A percentile compares a stretch with the other conserved stretches of the same genome.
phyloP scores from a whole-genome alignment of 2,329 filamentous ascomycete species.

The Talaromyces islandicus region DNA sequence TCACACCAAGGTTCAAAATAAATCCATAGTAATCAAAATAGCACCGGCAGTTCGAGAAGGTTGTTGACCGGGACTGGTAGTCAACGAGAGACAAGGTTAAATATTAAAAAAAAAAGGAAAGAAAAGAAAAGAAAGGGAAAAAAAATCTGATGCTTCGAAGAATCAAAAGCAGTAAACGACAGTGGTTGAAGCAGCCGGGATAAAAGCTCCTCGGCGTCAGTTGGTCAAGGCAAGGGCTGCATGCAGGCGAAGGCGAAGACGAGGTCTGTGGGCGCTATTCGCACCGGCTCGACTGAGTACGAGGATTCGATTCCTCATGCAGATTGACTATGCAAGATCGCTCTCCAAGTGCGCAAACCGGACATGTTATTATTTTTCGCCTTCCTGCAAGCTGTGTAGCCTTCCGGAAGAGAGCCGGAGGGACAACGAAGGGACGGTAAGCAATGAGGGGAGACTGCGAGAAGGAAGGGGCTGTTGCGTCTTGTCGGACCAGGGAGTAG shows the following conservation, averaged over 20 bases:
- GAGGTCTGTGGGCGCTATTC: not conserved
- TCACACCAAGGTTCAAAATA: not conserved
- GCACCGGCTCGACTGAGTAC: not conserved
- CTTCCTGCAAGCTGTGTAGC: not conserved
- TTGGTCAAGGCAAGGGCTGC: not conserved
- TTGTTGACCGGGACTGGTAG: not conserved
- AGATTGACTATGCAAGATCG: not conserved
- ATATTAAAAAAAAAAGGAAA: not conserved
- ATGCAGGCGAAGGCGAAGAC: not conserved
- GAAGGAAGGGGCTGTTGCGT: not conserved
- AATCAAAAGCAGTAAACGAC: not conserved
- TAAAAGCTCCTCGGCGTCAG: not conserved
- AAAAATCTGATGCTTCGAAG: not conserved
- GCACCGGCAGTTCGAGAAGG: not conserved
- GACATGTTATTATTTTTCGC: not conserved
- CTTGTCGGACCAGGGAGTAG: not conserved
- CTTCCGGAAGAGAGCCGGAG: too few species aligned
- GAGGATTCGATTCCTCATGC: not conserved
- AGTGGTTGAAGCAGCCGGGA: not conserved
- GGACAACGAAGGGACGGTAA: not conserved
- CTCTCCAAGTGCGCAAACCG: not conserved
- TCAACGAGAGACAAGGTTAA: not conserved
- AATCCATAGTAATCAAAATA: conserved; percentile 2
- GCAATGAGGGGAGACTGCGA: not conserved
- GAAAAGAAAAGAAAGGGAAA: too few species aligned